Conservation (phyloP, 2,329 filamentous ascomycete species). For the Aspergillus melleus region DNA sequence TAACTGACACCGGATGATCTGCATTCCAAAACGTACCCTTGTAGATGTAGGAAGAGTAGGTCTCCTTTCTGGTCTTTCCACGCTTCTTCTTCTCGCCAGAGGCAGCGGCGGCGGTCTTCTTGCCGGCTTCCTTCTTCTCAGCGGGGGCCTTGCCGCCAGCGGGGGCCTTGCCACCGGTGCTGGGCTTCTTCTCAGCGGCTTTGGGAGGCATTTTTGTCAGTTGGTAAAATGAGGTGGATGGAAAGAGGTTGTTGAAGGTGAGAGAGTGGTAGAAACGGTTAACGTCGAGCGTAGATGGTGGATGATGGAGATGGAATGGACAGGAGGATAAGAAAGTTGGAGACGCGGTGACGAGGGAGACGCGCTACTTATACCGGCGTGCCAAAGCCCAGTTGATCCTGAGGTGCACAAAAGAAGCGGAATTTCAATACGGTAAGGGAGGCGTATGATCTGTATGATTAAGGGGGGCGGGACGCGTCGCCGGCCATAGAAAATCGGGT, state of each 20-base stretch:
- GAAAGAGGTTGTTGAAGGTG: conserved; percentile 20
- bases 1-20: conserved; percentile 27
- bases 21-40: conserved; percentile 69
- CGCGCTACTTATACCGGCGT: conserved; percentile 48
- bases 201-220: conserved; percentile 86
- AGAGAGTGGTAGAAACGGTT: conserved; percentile 9
- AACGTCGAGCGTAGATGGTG: conserved; percentile 1
- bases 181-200: conserved; percentile 97
- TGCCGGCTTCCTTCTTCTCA: conserved; percentile 99
- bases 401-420: conserved; percentile 42
- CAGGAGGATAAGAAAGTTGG: conserved; percentile 32
- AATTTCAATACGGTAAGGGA: conserved; percentile 48
- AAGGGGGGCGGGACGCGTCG: conserved; percentile 28
- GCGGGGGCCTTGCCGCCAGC: conserved; percentile 72
- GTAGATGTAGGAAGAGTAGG: conserved; percentile 99
- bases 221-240: conserved; percentile 29
- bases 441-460: conserved; percentile 50
- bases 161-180: conserved; percentile 87
- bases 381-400: conserved; percentile 46
- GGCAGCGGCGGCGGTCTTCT: conserved; percentile 86
- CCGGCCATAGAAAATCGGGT: conserved; percentile 5
- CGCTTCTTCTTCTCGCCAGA: conserved; percentile 99
- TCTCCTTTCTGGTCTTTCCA: conserved; percentile 99
- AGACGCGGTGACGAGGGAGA: conserved; percentile 44
- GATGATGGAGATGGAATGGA: conserved; percentile 35